Conservation (phyloP, 495 filamentous ascomycete species). For the Neurospora africana region DNA sequence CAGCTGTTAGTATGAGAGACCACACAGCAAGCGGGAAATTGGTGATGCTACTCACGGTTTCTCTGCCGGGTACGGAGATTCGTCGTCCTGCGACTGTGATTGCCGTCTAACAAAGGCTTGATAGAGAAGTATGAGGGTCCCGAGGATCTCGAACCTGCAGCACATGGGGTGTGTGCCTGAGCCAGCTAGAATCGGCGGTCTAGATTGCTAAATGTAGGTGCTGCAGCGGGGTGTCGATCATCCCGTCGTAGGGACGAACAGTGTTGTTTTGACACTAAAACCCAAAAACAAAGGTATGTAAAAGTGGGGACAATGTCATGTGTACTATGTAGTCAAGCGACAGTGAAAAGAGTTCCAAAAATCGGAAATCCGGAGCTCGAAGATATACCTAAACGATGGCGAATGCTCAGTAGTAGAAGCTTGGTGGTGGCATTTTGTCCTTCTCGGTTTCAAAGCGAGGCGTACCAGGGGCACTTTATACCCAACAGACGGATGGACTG, state of each 20-base stretch:
- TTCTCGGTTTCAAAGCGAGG: not conserved
- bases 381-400: conserved; percentile 1
- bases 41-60: not conserved
- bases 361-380: not conserved
- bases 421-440: not conserved
- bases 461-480: not conserved
- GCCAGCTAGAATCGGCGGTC: not conserved
- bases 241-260: not conserved
- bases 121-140: conserved; percentile 34
- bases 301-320: not conserved
- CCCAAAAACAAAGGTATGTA: not conserved
- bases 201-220: not conserved
- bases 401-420: not conserved
- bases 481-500: not conserved
- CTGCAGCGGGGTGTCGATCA: not conserved
- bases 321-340: not conserved
- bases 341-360: not conserved
- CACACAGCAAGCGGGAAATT: not conserved
- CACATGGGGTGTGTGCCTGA: conserved; percentile 13
- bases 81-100: conserved; percentile 14
- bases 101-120: conserved; percentile 23
- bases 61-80: not conserved
- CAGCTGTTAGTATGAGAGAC: not conserved
- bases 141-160: conserved; percentile 41
- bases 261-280: not conserved